Conservation (phyloP, 352 stramenopile species). For the Phytophthora melonis region DNA sequence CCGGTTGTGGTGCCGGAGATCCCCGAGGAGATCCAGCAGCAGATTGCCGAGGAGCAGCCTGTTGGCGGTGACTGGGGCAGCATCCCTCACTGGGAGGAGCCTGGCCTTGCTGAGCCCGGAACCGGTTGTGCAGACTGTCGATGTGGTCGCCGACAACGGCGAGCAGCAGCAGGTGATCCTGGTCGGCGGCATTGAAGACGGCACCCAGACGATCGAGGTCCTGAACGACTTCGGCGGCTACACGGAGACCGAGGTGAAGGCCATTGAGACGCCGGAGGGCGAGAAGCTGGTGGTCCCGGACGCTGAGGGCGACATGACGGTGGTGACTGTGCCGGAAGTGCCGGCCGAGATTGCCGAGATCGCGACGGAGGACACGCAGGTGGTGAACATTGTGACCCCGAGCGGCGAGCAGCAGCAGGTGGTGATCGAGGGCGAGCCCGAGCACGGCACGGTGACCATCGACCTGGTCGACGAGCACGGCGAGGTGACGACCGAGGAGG, state of each 20-base stretch:
- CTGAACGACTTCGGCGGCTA: background rate
- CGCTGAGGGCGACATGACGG: background rate
- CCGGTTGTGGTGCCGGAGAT: background rate
- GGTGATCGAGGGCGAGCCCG: conserved; percentile 3
- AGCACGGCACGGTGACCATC: background rate
- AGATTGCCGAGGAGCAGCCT: background rate
- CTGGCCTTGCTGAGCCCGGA: too few species aligned
- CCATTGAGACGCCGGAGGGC: background rate
- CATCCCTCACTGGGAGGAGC: too few species aligned
- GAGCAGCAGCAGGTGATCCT: conserved; percentile 8
- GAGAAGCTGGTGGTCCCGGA: background rate
- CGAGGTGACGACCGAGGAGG: background rate
- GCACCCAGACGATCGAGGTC: conserved; percentile 5
- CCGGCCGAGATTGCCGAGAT: conserved; percentile 6
- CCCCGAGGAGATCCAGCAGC: background rate
- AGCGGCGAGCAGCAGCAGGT: conserved; percentile 7
- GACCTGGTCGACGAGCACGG: background rate
- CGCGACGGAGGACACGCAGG: conserved; percentile 1
- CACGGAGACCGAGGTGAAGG: background rate
- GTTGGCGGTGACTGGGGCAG: too few species aligned
- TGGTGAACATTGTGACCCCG: conserved; percentile 1
- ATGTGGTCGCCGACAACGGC: conserved; percentile 5
- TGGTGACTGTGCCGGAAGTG: background rate
- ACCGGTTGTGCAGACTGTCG: conserved; percentile 2
- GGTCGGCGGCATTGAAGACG: background rate